Evolutionary conservation across 2,329 filamentous ascomycete species (phyloP).

Genomic region (Bipolaris sorokiniana): DNA sequence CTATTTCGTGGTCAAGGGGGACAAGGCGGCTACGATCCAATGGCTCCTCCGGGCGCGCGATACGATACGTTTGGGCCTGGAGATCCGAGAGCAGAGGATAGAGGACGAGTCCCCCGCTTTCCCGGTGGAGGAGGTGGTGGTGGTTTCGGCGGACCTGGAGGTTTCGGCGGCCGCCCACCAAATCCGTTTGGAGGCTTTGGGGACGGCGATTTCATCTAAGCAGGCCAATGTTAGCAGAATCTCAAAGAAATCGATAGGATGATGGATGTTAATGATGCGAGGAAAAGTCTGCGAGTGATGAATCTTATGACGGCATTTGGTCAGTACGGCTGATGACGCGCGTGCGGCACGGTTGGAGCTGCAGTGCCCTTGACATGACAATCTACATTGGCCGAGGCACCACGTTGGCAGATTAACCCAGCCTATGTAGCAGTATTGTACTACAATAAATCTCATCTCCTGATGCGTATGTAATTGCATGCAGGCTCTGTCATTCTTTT

Average conservation of each 20-base stretch:
- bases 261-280: background rate
- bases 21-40: constrained; percentile 65
- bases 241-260: background rate
- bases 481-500: too few relatives aligned
- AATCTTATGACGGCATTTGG: background rate
- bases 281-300: constrained; percentile 4
- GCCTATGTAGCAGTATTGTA: background rate
- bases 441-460: background rate
- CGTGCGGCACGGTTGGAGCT: constrained; percentile 9
- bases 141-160: constrained; percentile 50
- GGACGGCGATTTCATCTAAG: constrained; percentile 62
- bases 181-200: constrained; percentile 68
- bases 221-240: background rate
- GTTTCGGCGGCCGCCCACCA: constrained; percentile 54
- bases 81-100: constrained; percentile 51
- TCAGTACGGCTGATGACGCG: background rate
- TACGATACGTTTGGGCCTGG: constrained; percentile 79
- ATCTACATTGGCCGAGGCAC: background rate
- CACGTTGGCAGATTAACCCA: background rate
- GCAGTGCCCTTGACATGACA: background rate
- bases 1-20: constrained; percentile 70
- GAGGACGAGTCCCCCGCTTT: constrained; percentile 38
- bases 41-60: constrained; percentile 83
- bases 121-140: constrained; percentile 55
- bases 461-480: too few relatives aligned